phyloP scores from a whole-genome alignment of 164 flowering plant species.

The Kalanchoe fedtschenkoi region DNA sequence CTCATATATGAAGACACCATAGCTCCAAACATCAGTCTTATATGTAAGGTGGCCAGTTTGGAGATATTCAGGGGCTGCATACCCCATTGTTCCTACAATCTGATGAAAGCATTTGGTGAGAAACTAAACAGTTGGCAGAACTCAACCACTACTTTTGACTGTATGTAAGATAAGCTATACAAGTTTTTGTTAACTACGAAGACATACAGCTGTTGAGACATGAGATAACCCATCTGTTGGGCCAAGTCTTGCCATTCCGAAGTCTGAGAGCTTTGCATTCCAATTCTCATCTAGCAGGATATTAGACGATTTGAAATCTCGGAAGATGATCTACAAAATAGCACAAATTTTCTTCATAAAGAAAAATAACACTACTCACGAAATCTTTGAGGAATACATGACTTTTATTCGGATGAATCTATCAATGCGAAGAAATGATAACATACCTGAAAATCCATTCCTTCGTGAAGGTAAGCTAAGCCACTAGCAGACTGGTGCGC shows the following conservation, averaged over 20 bases:
- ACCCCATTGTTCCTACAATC: constrained; percentile 73
- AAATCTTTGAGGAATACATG: not conserved
- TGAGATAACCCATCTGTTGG: constrained; percentile 78
- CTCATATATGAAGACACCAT: constrained; percentile 70
- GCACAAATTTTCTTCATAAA: not conserved
- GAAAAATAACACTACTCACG: not conserved
- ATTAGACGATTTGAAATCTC: constrained; percentile 90
- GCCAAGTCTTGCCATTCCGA: constrained; percentile 92
- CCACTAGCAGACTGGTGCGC: constrained; percentile 91
- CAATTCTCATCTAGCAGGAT: constrained; percentile 82
- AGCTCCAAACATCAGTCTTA: constrained; percentile 73
- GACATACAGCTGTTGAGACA: constrained; percentile 88
- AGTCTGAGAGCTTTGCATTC: constrained; percentile 94
- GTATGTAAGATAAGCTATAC: not conserved
- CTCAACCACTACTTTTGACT: not conserved
- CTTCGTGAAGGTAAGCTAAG: constrained; percentile 78
- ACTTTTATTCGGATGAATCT: not conserved
- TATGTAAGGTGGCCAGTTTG: constrained; percentile 63
- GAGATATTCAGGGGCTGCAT: constrained; percentile 73
- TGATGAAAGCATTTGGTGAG: constrained; percentile 14
- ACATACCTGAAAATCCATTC: constrained; percentile 84
- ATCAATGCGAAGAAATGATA: not conserved
- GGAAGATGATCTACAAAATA: constrained; percentile 56
- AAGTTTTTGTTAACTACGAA: not conserved
- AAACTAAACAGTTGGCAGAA: not conserved